phyloP scores from a whole-genome alignment of 2,329 filamentous ascomycete species.

The Neurospora crassa region DNA sequence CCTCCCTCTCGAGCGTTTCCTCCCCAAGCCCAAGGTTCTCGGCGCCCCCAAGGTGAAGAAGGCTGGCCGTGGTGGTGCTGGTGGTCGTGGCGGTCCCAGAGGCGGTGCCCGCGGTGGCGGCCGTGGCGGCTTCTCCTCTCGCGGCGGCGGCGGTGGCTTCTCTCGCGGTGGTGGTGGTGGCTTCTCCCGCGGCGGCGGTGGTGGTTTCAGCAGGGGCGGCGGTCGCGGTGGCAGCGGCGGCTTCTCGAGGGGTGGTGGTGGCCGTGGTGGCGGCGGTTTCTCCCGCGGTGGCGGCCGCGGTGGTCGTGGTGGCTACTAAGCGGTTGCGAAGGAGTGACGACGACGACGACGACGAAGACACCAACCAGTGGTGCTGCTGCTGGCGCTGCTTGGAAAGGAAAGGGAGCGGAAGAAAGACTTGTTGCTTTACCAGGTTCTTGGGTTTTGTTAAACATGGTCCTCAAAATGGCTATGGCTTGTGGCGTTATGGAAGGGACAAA shows the following conservation, averaged over 20 bases:
- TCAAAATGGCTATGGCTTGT: neutral
- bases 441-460: neutral
- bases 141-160: constrained; percentile 17
- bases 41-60: constrained; percentile 36
- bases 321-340: neutral
- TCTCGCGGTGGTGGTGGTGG: constrained; percentile 22
- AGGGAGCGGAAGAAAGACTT: neutral
- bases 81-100: constrained; percentile 30
- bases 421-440: neutral
- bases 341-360: neutral
- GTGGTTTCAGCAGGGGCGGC: constrained; percentile 11
- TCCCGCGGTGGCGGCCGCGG: neutral
- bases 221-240: constrained; percentile 1
- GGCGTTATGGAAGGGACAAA: neutral
- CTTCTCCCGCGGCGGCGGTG: constrained; percentile 20
- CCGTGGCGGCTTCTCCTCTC: constrained; percentile 15
- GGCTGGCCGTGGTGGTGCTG: constrained; percentile 60
- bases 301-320: neutral
- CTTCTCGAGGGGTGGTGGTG: constrained; percentile 2
- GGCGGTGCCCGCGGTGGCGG: constrained; percentile 26
- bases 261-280: constrained; percentile 3
- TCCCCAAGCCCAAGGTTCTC: constrained; percentile 74
- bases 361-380: neutral
- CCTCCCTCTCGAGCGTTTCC: constrained; percentile 87
- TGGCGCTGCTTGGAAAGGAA: neutral